Conservation (phyloP, 108 stramenopile genomes). For the Epithemia pelagica region DNA sequence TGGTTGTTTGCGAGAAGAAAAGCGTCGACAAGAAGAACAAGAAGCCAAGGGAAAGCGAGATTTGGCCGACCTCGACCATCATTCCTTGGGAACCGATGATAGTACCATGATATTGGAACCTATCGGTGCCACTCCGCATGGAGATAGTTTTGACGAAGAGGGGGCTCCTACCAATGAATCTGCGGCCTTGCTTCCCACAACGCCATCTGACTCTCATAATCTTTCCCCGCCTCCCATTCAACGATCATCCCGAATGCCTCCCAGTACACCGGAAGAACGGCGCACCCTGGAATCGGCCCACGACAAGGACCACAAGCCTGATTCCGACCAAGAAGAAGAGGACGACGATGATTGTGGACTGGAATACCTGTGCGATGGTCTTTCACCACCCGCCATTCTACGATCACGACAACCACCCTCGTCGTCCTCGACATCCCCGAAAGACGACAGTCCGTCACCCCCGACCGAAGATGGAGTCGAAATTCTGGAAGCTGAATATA, state of each 20-base stretch:
- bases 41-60: background rate
- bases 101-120: background rate
- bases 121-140: too few relatives aligned
- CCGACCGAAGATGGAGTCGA: background rate
- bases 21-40: background rate
- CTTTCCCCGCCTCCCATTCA: too few relatives aligned
- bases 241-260: too few relatives aligned
- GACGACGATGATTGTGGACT: background rate
- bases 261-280: too few relatives aligned
- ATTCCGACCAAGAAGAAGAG: too few relatives aligned
- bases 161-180: too few relatives aligned
- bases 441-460: background rate
- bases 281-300: too few relatives aligned
- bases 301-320: too few relatives aligned
- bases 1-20: background rate
- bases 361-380: background rate
- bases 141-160: too few relatives aligned
- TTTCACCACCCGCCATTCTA: background rate
- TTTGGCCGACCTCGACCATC: background rate
- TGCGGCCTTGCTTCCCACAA: too few relatives aligned
- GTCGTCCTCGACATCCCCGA: background rate
- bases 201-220: too few relatives aligned
- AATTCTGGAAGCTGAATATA: background rate
- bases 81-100: background rate
- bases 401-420: background rate